phyloP scores from a whole-genome alignment of 2,329 filamentous ascomycete species.

The Colletotrichum eremochloae region DNA sequence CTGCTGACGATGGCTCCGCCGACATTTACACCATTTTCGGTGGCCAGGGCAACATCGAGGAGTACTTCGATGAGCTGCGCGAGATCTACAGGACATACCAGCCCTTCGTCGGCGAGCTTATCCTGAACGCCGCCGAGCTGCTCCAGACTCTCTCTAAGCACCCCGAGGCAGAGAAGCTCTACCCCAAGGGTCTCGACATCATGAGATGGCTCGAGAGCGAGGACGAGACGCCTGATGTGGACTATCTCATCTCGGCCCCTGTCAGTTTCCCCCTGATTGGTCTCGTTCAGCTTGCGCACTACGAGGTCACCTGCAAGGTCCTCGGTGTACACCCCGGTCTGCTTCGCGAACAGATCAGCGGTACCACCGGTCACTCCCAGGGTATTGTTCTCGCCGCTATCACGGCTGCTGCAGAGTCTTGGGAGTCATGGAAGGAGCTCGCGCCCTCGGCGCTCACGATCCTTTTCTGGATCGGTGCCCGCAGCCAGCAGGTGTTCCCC shows the following conservation, averaged over 20 bases:
- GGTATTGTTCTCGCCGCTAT: slow-evolving; percentile 94
- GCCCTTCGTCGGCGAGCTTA: slow-evolving; percentile 88
- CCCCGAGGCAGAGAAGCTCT: slow-evolving; percentile 91
- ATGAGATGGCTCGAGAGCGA: slow-evolving; percentile 92
- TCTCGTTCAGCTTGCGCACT: slow-evolving; percentile 95
- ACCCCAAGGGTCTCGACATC: slow-evolving; percentile 95
- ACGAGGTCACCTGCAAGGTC: slow-evolving; percentile 92
- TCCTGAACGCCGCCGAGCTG: slow-evolving; percentile 84
- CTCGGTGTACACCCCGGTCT: slow-evolving; percentile 91
- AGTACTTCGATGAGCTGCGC: slow-evolving; percentile 98
- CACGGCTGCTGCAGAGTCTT: slow-evolving; percentile 89
- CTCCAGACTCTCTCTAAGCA: slow-evolving; percentile 88
- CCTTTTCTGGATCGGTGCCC: slow-evolving; percentile 98
- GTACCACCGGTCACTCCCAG: slow-evolving; percentile 96
- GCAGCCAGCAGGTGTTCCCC: slow-evolving; percentile 97
- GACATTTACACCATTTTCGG: slow-evolving; percentile 95
- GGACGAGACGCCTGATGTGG: slow-evolving; percentile 90
- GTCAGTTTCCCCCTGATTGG: slow-evolving; percentile 98
- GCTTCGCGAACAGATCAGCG: slow-evolving; percentile 85
- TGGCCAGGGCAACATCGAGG: slow-evolving; percentile 98
- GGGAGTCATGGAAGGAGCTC: slow-evolving; percentile 90
- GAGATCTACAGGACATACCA: slow-evolving; percentile 93
- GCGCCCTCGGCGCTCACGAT: slow-evolving; percentile 87
- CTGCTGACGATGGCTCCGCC: slow-evolving; percentile 85
- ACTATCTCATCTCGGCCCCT: slow-evolving; percentile 94